phyloP scores from a whole-genome alignment of 1,139 yeast species.

The Yamadazyma pseudoaaseri region DNA sequence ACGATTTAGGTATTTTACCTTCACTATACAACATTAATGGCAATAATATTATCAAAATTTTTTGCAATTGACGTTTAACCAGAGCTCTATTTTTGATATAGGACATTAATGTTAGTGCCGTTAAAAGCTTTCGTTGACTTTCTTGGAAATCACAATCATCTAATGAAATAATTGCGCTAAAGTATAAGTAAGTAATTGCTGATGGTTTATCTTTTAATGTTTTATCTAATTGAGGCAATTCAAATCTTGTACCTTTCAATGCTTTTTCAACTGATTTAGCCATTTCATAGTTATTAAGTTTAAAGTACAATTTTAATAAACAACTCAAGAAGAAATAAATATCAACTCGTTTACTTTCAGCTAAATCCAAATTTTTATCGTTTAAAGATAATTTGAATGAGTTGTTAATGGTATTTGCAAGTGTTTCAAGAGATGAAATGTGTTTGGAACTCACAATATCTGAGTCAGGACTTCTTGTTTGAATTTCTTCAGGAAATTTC shows the following conservation, averaged over 20 bases:
- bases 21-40: conserved; percentile 53
- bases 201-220: conserved; percentile 47
- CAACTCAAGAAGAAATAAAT: conserved; percentile 74
- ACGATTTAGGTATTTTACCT: conserved; percentile 38
- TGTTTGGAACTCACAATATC: conserved; percentile 9
- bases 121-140: conserved; percentile 49
- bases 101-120: conserved; percentile 43
- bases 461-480: conserved; percentile 4
- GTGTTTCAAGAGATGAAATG: conserved; percentile 39
- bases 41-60: conserved; percentile 49
- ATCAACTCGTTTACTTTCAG: conserved; percentile 56
- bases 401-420: conserved; percentile 69
- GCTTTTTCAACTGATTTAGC: conserved; percentile 82
- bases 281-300: conserved; percentile 66
- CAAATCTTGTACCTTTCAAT: conserved; percentile 50
- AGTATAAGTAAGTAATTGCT: conserved; percentile 61
- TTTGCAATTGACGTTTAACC: conserved; percentile 28
- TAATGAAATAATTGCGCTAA: conserved; percentile 60
- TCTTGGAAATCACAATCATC: conserved; percentile 58
- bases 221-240: conserved; percentile 52
- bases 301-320: conserved; percentile 71
- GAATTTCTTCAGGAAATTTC: conserved; percentile 28
- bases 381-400: conserved; percentile 78
- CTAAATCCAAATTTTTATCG: conserved; percentile 61
- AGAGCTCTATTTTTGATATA: conserved; percentile 17